A percentile compares a stretch with the other conserved stretches of the same genome.
Conservation (phyloP, 2,329 filamentous ascomycete species). For the Lecanoromycetidae sp. region DNA sequence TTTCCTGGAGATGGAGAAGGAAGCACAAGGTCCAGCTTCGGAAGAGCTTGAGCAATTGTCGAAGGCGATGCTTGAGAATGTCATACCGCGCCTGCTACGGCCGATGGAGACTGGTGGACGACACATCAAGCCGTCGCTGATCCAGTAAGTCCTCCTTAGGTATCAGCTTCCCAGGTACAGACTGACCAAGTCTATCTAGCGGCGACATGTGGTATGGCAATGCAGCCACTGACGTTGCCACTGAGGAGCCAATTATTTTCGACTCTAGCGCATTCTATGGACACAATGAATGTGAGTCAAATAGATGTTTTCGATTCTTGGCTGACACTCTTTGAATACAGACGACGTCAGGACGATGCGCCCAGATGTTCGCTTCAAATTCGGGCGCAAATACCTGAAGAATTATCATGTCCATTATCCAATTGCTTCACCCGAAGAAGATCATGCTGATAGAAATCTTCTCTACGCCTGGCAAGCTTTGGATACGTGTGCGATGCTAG, state of each 20-base stretch:
- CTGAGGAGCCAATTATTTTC: slow-evolving; percentile 24
- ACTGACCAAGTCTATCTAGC: slow-evolving; percentile 24
- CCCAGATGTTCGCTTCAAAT: slow-evolving; percentile 9
- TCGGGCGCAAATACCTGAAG: slow-evolving; percentile 14
- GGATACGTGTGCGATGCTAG: neutral
- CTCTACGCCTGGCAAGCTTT: slow-evolving; percentile 21
- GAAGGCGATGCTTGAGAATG: slow-evolving; percentile 18
- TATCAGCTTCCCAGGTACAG: neutral
- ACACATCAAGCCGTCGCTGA: slow-evolving; percentile 25
- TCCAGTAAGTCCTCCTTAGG: neutral
- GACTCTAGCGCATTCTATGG: slow-evolving; percentile 27
- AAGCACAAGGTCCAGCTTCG: slow-evolving; percentile 24
- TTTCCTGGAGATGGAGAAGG: slow-evolving; percentile 21
- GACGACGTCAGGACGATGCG: slow-evolving; percentile 17
- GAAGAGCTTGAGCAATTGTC: slow-evolving; percentile 22
- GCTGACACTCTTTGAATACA: neutral
- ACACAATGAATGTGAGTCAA: slow-evolving; percentile 31
- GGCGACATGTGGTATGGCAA: slow-evolving; percentile 29
- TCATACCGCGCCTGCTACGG: slow-evolving; percentile 24
- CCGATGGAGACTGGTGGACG: slow-evolving; percentile 24
- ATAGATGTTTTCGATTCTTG: neutral
- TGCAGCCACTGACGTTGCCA: slow-evolving; percentile 22
- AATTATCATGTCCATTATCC: slow-evolving; percentile 17
- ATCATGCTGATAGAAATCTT: slow-evolving; percentile 22
- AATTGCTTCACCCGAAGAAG: slow-evolving; percentile 18